Evolutionary conservation across 2,329 filamentous ascomycete genomes (phyloP).

Genomic region (Teratosphaeria viscida): DNA sequence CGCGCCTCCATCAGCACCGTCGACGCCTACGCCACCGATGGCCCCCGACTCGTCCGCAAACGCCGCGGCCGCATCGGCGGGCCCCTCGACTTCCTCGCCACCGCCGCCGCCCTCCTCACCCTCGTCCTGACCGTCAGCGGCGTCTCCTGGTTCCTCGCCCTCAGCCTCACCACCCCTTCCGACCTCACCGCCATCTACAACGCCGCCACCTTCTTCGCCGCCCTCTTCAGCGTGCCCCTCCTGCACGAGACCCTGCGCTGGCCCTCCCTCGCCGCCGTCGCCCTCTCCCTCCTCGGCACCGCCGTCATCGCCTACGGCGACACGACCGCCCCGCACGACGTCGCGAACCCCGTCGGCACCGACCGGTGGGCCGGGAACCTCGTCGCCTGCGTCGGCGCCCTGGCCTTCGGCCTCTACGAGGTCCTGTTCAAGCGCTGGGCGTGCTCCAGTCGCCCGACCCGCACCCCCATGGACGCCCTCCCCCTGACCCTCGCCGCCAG

Average conservation of each 20-base stretch:
- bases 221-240: conserved; percentile 22
- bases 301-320: conserved; percentile 26
- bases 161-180: conserved; percentile 23
- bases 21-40: conserved; percentile 20
- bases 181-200: conserved; percentile 28
- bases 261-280: conserved; percentile 19
- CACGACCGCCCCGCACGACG: conserved; percentile 15
- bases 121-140: conserved; percentile 21
- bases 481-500: conserved; percentile 22
- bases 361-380: conserved; percentile 21
- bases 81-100: conserved; percentile 21
- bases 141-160: conserved; percentile 21
- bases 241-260: conserved; percentile 20
- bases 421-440: conserved; percentile 27
- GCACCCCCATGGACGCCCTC: conserved; percentile 13
- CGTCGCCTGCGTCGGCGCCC: conserved; percentile 20
- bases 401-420: conserved; percentile 26
- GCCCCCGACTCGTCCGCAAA: conserved; percentile 15
- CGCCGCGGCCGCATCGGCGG: conserved; percentile 14
- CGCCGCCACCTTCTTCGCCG: conserved; percentile 26
- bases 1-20: conserved; percentile 19
- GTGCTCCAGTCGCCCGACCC: conserved; percentile 16
- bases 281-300: conserved; percentile 22
- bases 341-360: conserved; percentile 14
- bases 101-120: conserved; percentile 21